Evolutionary conservation across 768 basidiomycete genomes (phyloP), one percentile per base, ranked within the genome.

Genomic region (Wakefieldia striispora): DNA sequence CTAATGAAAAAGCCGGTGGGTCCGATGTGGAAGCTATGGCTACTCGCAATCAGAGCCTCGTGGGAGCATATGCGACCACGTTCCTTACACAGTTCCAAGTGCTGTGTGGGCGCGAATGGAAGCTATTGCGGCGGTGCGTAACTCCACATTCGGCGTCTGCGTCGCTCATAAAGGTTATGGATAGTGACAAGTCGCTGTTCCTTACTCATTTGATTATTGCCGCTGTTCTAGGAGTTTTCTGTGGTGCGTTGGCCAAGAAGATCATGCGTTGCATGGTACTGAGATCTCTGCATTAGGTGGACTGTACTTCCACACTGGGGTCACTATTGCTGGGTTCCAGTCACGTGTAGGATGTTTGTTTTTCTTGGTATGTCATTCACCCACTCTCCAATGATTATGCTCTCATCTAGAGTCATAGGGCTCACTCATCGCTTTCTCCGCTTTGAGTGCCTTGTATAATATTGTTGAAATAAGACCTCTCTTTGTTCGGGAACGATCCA

Each of bases 301-400:
- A 0, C 67, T 95, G 48, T 97, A 95, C 65, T 97, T 75, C 70
- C 65, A 93, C 24, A 93, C 91, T 0, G 80, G 77, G 31, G 71
- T 80, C 17, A 86, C 82, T 4, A 95, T 97, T 54, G 89, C 93
- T 21, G 94, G 94, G 2, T 97, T 97, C 76, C 94, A 97, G 65
- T 88, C 87, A 33, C 80, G 95, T 26, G 79, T 98, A n/a, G 95
- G 95, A 26, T 91, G 88, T 56, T 69, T 98, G 36, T 97, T 98
- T 77, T 98, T 98, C 82, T 65, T 97, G 60, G 89, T 89, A 56
- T 20, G 65, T 58, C 23, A 31, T 31, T 40, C 16, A 26, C 23
- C 23, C 41, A 12, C 12, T 23, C 21, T 38, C 17, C 16, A 26
- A 21, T 41, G 38, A 42, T 34, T 24, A 14, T 17, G 21, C 27